Percentiles rank a stretch among this genome's conserved stretches.
phyloP scores from a whole-genome alignment of 2,329 filamentous ascomycete genomes.

The Lecanosticta acicola region DNA sequence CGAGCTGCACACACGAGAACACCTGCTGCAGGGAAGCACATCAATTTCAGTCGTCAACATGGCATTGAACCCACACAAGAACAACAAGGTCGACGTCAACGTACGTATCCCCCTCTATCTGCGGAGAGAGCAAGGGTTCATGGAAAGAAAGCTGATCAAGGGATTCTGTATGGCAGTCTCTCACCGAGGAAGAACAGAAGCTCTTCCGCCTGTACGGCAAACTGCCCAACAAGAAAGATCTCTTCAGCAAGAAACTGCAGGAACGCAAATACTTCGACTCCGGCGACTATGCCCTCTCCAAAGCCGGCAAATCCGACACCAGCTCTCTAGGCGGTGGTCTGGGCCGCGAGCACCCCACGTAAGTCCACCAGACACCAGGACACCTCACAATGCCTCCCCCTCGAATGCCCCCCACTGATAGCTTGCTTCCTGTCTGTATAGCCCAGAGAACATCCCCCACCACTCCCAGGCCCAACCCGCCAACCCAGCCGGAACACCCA shows the following conservation, averaged over 20 bases:
- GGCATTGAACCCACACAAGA: constrained; percentile 83
- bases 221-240: constrained; percentile 90
- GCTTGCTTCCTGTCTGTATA: constrained; percentile 10
- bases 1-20: neutral
- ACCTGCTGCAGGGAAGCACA: neutral
- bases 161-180: constrained; percentile 56
- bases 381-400: too few species aligned
- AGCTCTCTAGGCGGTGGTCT: constrained; percentile 73
- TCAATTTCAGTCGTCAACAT: constrained; percentile 5
- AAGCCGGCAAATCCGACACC: constrained; percentile 92
- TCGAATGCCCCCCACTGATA: constrained; percentile 6
- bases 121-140: too few species aligned
- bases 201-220: constrained; percentile 97
- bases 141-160: constrained; percentile 6
- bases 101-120: constrained; percentile 52
- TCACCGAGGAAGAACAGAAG: constrained; percentile 91
- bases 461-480: constrained; percentile 27
- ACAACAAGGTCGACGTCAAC: constrained; percentile 96
- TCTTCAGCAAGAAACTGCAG: constrained; percentile 97
- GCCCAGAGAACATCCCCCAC: constrained; percentile 37
- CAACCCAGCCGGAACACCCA: constrained; percentile 12
- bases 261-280: constrained; percentile 98
- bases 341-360: constrained; percentile 81
- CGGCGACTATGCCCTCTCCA: constrained; percentile 89
- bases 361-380: too few species aligned